Conservation (phyloP, 2,329 filamentous ascomycete species). For the Trichophyton benhamiae region DNA sequence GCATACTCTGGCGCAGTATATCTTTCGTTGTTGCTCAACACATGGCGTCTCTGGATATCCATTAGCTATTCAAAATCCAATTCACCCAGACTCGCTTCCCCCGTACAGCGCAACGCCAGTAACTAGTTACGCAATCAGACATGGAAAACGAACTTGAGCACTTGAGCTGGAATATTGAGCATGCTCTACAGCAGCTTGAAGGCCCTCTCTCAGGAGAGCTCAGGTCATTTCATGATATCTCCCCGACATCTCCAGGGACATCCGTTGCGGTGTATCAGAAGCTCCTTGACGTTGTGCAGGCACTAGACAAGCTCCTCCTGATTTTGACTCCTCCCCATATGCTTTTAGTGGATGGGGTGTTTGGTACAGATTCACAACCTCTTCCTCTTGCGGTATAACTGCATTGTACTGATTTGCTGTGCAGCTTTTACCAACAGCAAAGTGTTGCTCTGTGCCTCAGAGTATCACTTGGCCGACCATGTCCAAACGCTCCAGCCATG, state of each 20-base stretch:
- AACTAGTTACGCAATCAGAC: neutral
- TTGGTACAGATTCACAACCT: neutral
- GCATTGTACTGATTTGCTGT: neutral
- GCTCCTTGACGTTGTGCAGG: neutral
- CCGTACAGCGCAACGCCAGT: too few species aligned
- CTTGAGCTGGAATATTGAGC: neutral
- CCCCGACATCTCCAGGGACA: neutral
- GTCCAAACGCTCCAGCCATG: slow-evolving; percentile 1
- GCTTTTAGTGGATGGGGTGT: neutral
- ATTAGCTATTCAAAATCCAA: neutral
- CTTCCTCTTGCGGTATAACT: neutral
- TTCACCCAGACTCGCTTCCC: too few species aligned
- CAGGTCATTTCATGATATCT: neutral
- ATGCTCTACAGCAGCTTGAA: neutral
- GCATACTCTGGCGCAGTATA: neutral
- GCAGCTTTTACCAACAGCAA: slow-evolving; percentile 1
- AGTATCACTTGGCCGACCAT: neutral
- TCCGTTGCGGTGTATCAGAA: neutral
- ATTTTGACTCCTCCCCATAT: neutral
- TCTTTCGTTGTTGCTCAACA: neutral
- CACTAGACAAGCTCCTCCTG: neutral
- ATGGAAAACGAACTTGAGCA: slow-evolving; percentile 2
- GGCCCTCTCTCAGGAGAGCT: neutral
- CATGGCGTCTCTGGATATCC: neutral
- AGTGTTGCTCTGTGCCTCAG: neutral